phyloP scores from a whole-genome alignment of 176 grass and related monocot species.

The barley (Hordeum vulgare) region MorexV3_pseudomolecules_assembly NC_058523.1:536600247-536600746 shows the following conservation, averaged over 20 bases:
- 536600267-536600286: constrained; percentile 81
- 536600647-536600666: not conserved
- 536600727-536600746: not conserved
- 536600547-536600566: constrained; percentile 96
- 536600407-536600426: not conserved
- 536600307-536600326: constrained; percentile 95
- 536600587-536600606: constrained; percentile 84
- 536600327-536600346: constrained; percentile 95
- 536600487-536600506: constrained; percentile 12
- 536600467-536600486: not conserved
- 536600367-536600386: constrained; percentile 6
- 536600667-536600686: not conserved
- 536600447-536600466: not conserved
- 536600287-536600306: constrained; percentile 92
- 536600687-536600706: not conserved
- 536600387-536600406: not conserved
- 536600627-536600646: not conserved
- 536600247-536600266: constrained; percentile 65
- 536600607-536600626: not conserved
- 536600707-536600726: not conserved
- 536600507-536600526: constrained; percentile 18
- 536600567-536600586: constrained; percentile 96
- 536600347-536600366: constrained; percentile 10
- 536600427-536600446: not conserved
- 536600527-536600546: constrained; percentile 91